A percentile compares a stretch with the other conserved stretches of the same genome.
phyloP scores from a whole-genome alignment of 176 grass and related monocot genomes.

The Rhipidocladum racemiflorum region DNA sequence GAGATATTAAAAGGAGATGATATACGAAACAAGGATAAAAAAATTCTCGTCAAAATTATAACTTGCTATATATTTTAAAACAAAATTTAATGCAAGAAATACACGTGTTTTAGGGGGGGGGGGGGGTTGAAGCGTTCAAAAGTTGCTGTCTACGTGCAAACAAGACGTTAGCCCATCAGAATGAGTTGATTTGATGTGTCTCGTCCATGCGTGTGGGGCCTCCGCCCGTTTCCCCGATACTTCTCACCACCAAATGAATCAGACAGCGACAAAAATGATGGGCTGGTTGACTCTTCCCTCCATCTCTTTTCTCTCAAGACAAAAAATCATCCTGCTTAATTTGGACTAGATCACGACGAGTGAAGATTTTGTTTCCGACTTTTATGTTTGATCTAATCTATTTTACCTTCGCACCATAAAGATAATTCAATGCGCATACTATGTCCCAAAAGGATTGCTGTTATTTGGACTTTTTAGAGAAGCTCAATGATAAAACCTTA shows the following conservation, averaged over 20 bases:
- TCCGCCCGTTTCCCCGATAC: not conserved
- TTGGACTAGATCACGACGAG: not conserved
- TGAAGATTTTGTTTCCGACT: not conserved
- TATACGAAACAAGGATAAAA: no score
- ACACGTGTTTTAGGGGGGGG: no score
- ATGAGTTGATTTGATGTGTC: not conserved
- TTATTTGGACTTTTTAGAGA: no score
- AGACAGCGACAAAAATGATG: not conserved
- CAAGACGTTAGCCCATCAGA: not conserved
- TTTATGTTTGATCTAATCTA: no score
- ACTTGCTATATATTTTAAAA: no score
- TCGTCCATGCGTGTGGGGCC: not conserved
- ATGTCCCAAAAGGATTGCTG: no score
- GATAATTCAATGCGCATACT: no score
- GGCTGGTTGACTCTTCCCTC: not conserved
- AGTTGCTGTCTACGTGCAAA: not conserved
- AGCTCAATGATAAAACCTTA: no score
- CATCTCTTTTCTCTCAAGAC: not conserved
- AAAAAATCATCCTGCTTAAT: not conserved
- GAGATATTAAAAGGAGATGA: no score
- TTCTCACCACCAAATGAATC: constrained; percentile 8
- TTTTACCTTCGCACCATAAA: no score
- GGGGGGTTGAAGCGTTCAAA: constrained; percentile 22
- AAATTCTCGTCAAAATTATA: no score
- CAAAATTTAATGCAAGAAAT: no score